phyloP scores from a whole-genome alignment of 2,329 filamentous ascomycete species.

The Paecilomyces sp. region DNA sequence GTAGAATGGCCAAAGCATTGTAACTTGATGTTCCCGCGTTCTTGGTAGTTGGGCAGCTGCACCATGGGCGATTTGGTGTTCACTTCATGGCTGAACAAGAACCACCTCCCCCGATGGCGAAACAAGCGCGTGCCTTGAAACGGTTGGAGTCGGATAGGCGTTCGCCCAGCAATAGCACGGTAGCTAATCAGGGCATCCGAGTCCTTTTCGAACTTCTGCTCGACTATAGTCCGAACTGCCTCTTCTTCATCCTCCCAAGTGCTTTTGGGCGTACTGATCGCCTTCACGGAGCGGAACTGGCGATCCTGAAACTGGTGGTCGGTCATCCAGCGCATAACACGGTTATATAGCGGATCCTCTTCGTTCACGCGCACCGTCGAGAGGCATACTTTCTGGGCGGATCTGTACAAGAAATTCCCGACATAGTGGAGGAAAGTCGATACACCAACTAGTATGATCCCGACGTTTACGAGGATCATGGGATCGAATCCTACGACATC shows the following conservation, averaged over 20 bases:
- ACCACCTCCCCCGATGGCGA: slow-evolving; percentile 8
- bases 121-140: slow-evolving; percentile 10
- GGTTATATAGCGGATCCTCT: slow-evolving; percentile 51
- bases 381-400: slow-evolving; percentile 6
- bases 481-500: slow-evolving; percentile 5
- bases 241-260: slow-evolving; percentile 45
- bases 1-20: slow-evolving; percentile 10
- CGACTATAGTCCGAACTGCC: slow-evolving; percentile 16
- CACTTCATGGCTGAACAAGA: slow-evolving; percentile 7
- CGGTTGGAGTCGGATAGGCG: slow-evolving; percentile 17
- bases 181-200: slow-evolving; percentile 8
- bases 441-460: slow-evolving; percentile 7
- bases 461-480: slow-evolving; percentile 6
- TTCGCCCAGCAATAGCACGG: slow-evolving; percentile 6
- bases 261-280: slow-evolving; percentile 48
- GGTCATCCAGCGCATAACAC: slow-evolving; percentile 54
- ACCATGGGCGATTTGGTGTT: slow-evolving; percentile 1
- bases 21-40: slow-evolving; percentile 6
- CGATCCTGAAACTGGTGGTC: slow-evolving; percentile 44
- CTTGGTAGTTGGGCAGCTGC: not conserved
- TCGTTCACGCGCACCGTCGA: slow-evolving; percentile 43
- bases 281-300: slow-evolving; percentile 46
- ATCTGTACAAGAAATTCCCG: slow-evolving; percentile 4
- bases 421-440: slow-evolving; percentile 2
- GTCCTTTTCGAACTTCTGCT: slow-evolving; percentile 3